A percentile compares a stretch with the other conserved stretches of the same genome.
These are phyloP conservation scores for Rhizopogon vulgaris DNA, from an alignment of 768 basidiomycete genomes.

Conservation along the genomic window DNA sequence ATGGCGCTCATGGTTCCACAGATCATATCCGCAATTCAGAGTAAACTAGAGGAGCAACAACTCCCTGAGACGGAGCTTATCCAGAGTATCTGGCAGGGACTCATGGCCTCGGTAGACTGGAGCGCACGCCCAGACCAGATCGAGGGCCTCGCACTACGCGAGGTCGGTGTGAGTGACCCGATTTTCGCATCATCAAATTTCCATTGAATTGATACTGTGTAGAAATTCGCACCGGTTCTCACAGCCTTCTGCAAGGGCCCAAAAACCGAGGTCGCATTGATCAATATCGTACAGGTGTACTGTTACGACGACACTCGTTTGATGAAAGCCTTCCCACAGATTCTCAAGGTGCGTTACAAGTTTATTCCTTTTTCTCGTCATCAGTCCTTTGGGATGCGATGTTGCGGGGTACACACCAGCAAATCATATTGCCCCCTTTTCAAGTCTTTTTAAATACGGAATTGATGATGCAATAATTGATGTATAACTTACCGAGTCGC, in stretches of 20 bases:
- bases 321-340: conserved; percentile 91
- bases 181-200: not conserved
- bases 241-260: conserved; percentile 86
- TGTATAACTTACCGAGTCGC: conserved; percentile 9
- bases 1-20: conserved; percentile 24
- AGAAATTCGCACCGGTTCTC: conserved; percentile 82
- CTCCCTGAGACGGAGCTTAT: conserved; percentile 83
- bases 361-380: not conserved
- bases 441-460: not conserved
- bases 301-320: conserved; percentile 95
- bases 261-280: conserved; percentile 88
- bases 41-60: conserved; percentile 68
- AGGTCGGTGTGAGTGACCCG: conserved; percentile 64
- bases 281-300: conserved; percentile 93
- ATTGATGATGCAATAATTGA: not conserved
- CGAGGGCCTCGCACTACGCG: conserved; percentile 80
- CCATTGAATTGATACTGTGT: not conserved
- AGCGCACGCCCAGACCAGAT: conserved; percentile 87
- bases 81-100: conserved; percentile 87
- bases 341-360: conserved; percentile 65
- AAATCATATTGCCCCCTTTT: not conserved
- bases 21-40: conserved; percentile 74
- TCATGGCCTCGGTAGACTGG: conserved; percentile 87
- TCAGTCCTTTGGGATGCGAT: not conserved
- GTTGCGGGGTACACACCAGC: too few relatives aligned